Conservation (phyloP, 345 rosid genomes). For the Aethionema arabicum region DNA sequence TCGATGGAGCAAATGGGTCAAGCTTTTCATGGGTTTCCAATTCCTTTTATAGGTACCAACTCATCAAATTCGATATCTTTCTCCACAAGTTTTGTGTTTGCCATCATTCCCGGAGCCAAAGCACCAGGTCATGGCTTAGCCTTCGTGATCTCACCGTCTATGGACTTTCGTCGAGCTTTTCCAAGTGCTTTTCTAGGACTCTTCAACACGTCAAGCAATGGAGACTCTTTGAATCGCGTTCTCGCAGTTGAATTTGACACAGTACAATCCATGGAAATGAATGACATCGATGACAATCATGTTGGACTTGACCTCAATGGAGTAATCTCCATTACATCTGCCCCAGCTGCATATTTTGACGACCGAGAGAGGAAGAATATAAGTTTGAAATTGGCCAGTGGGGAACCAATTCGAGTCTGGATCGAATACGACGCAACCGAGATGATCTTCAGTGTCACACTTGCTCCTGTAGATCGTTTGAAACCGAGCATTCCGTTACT, state of each 20-base stretch:
- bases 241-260: constrained; percentile 63
- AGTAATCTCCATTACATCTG: constrained; percentile 38
- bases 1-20: constrained; percentile 40
- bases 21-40: constrained; percentile 46
- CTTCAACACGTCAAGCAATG: constrained; percentile 43
- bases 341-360: constrained; percentile 43
- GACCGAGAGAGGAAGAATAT: constrained; percentile 24
- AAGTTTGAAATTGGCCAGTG: constrained; percentile 44
- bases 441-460: constrained; percentile 44
- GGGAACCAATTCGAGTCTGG: constrained; percentile 53
- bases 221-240: constrained; percentile 44
- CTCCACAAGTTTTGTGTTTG: constrained; percentile 46
- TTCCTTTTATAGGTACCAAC: constrained; percentile 31
- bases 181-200: constrained; percentile 45
- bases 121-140: constrained; percentile 49
- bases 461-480: constrained; percentile 39
- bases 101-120: constrained; percentile 32
- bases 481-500: constrained; percentile 52
- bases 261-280: constrained; percentile 39
- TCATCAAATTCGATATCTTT: constrained; percentile 28
- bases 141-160: constrained; percentile 40
- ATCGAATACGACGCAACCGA: constrained; percentile 51
- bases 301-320: constrained; percentile 58
- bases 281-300: constrained; percentile 50
- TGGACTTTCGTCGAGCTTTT: constrained; percentile 23